phyloP scores from a whole-genome alignment of 805 yeast genomes.

The Saturnispora galanensis region DNA sequence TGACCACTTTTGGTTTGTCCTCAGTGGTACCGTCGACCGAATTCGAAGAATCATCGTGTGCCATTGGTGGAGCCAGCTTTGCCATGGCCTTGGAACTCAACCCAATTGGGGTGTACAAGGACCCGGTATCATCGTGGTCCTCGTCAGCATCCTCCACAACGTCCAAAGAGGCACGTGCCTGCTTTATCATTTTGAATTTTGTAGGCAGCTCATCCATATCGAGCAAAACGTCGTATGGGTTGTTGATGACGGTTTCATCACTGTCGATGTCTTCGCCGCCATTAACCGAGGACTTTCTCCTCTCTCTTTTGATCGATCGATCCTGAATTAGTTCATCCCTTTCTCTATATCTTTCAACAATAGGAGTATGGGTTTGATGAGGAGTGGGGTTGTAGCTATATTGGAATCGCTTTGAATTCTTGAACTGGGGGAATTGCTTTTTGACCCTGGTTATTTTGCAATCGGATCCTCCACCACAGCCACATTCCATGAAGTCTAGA shows the following conservation, averaged over 20 bases:
- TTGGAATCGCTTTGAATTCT: constrained; percentile 43
- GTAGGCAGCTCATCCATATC: constrained; percentile 9
- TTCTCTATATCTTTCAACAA: constrained; percentile 23
- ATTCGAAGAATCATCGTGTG: too few relatives aligned
- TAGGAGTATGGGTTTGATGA: constrained; percentile 24
- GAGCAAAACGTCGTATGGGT: constrained; percentile 5
- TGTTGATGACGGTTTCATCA: neutral
- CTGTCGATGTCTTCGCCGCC: neutral
- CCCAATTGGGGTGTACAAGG: constrained; percentile 13
- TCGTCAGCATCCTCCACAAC: neutral
- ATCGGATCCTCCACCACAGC: constrained; percentile 49
- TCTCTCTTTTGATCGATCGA: constrained; percentile 1
- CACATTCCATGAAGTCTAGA: constrained; percentile 42
- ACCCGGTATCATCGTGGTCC: constrained; percentile 2
- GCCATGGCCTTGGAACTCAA: constrained; percentile 5
- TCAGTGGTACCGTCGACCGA: neutral
- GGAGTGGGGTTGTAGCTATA: constrained; percentile 16
- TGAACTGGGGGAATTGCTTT: constrained; percentile 49
- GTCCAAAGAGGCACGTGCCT: neutral
- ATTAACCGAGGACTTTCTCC: too few relatives aligned
- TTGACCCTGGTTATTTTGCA: constrained; percentile 54
- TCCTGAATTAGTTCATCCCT: constrained; percentile 18
- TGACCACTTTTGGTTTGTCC: constrained; percentile 26
- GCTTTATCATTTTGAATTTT: constrained; percentile 9
- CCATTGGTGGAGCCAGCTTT: neutral